A percentile compares a stretch with the other conserved stretches of the same genome.
Evolutionary conservation across 2,329 filamentous ascomycete genomes (phyloP).

Genomic region (Colletotrichum lupini): DNA sequence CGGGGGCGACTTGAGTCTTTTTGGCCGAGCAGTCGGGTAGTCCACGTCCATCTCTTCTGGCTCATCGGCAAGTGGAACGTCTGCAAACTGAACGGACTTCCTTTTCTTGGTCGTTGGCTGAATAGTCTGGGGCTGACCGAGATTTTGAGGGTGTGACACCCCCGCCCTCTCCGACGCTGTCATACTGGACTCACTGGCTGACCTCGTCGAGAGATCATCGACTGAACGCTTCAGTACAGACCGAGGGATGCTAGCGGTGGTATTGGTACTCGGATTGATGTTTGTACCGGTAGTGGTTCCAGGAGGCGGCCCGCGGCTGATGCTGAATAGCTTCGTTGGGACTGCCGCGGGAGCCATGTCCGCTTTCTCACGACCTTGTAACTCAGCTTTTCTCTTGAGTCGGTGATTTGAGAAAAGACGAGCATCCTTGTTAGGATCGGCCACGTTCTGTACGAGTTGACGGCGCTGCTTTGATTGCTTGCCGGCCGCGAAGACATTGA

Average conservation of each 20-base stretch:
- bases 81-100: slow-evolving; percentile 43
- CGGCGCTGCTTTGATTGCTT: slow-evolving; percentile 49
- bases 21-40: slow-evolving; percentile 24
- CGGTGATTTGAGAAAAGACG: slow-evolving; percentile 54
- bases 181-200: slow-evolving; percentile 23
- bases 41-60: slow-evolving; percentile 37
- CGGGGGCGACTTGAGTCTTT: slow-evolving; percentile 25
- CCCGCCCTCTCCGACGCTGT: background rate
- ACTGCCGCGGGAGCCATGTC: slow-evolving; percentile 48
- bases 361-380: slow-evolving; percentile 54
- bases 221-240: slow-evolving; percentile 14
- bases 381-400: slow-evolving; percentile 52
- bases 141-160: background rate
- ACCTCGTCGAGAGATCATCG: background rate
- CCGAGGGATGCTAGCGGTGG: background rate
- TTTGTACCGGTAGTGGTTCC: background rate
- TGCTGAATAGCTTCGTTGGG: slow-evolving; percentile 43
- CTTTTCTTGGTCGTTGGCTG: slow-evolving; percentile 37
- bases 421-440: slow-evolving; percentile 53
- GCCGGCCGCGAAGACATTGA: slow-evolving; percentile 60
- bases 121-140: background rate
- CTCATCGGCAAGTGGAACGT: slow-evolving; percentile 43
- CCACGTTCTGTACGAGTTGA: slow-evolving; percentile 51
- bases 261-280: background rate
- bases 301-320: slow-evolving; percentile 39